phyloP scores from a whole-genome alignment of 305 asterid genomes.

The Euphrasia arctica region DNA sequence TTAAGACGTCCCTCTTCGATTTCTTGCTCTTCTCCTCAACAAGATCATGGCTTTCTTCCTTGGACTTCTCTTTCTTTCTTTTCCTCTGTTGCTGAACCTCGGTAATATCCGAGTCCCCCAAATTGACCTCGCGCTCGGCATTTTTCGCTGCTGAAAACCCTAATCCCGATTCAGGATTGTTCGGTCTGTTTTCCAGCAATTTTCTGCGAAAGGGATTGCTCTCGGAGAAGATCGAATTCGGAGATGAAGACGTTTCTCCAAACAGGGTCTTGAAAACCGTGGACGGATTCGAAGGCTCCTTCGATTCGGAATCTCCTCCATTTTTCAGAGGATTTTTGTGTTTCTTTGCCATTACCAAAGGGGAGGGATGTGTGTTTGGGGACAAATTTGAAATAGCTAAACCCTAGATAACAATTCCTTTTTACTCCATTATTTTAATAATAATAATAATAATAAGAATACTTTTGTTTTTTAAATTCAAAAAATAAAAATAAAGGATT shows the following conservation, averaged over 20 bases:
- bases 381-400: slow-evolving; percentile 1
- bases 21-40: slow-evolving; percentile 36
- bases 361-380: slow-evolving; percentile 19
- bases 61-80: slow-evolving; percentile 32
- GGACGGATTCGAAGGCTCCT: slow-evolving; percentile 35
- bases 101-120: slow-evolving; percentile 29
- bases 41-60: slow-evolving; percentile 28
- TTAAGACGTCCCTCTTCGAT: slow-evolving; percentile 28
- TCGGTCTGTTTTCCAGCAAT: slow-evolving; percentile 27
- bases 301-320: slow-evolving; percentile 30
- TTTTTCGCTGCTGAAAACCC: slow-evolving; percentile 21
- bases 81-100: slow-evolving; percentile 38
- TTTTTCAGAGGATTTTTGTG: slow-evolving; percentile 36
- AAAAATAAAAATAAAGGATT: no score
- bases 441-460: no score
- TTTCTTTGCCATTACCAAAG: slow-evolving; percentile 57
- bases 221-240: slow-evolving; percentile 63
- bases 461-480: no score
- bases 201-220: slow-evolving; percentile 72
- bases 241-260: slow-evolving; percentile 38
- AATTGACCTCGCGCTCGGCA: slow-evolving; percentile 16
- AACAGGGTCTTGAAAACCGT: slow-evolving; percentile 30
- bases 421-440: no score
- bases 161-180: slow-evolving; percentile 20
- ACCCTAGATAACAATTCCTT: slow-evolving; percentile 27